Evolutionary conservation across 176 grass and related monocot species (phyloP), one percentile per base, ranked within the genome.

Genomic region (Aegilops umbellulata): DNA sequence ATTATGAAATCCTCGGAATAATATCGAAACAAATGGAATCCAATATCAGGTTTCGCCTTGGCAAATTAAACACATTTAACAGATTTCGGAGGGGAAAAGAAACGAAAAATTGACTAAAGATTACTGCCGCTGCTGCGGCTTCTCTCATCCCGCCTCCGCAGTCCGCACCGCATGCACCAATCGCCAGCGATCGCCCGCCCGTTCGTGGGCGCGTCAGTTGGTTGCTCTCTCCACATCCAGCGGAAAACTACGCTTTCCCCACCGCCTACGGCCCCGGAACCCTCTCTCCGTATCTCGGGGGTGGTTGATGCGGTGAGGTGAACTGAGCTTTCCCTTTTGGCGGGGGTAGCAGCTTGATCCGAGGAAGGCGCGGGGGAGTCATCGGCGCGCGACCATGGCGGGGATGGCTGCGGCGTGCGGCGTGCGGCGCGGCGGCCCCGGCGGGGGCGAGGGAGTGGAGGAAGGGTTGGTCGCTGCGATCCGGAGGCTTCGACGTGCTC

Each of bases 391-490:
- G 87, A 61, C 82, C 69, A 85, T 89, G 88, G 25, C 82, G 14
- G 81, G 41, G 26, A 23, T 31, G 41, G 58, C 20, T 85, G 71
- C 69, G 47, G 87, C 62, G 34, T 85, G 71, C 69, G 47, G 87
- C 62, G 34, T 95, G 93, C 46, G 84, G 81, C 75, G 82, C 79
- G 20, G 65, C 68, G 75, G 55, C 85, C 46, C 46, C 13, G 46
- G 46, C 4, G 27, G 81, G 63, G 8, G 92, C 71, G 22, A 91
- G 80, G 38, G 93, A 95, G 82, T 95, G 93, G 93, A 91, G 89
- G 82, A 95, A 87, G 83, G 95, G 93, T 2, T 97, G 95, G 95
- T 75, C 73, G 46, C 85, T 97, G 82, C 86, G 93, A 93, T 90
- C 91, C n/a, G 95, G 93, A 42, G 89, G 80, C 69, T 93, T 90